Base-by-base conservation (phyloP, 306 rosid species). In the Fragaria ananassa region DNA sequence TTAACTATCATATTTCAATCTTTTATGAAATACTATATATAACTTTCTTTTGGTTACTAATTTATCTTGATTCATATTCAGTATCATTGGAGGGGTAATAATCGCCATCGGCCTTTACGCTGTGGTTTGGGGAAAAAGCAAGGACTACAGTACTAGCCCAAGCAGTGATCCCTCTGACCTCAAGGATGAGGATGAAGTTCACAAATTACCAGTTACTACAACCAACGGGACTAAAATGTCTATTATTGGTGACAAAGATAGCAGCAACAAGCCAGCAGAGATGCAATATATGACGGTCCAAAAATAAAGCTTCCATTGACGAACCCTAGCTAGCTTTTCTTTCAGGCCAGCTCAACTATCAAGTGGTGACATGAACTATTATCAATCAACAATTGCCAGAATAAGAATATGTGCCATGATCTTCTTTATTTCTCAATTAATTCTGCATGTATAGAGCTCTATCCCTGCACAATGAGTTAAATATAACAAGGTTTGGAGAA, bases 111-210 rank as follows among this genome's bases (percentile, higher is more conserved):
- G 97, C 46, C 91, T 89, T 5, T 93, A 93, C 67, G 72, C 82
- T 29, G 97, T 93, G 50, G 91, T 91, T 76, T 93, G 97, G 98
- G 97, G 98, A 14, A 93, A 91, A 85, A 76, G 81, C 72, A 89
- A 91, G 81, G 98, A 91, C 69, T 82, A 84, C 65, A 44, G 84
- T 9, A 71, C 49, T 71, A 61, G 45, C 69, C 47, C 70, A 39
- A 25, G 34, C 44, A 62, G 25, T 73, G 72, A 56, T 21, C 14
- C 64, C 35, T 41, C 81, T 45, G 71, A 81, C 49, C 12, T 37
- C 50, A 71, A 76, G 78, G 46, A 8, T 5, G 79, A 44, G 34
- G 37, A 25, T 73, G 81, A 78, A 65, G 70, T 68, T 53, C 60
- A 65, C 3, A 79, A 72, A 29, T 65, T 73, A 19, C 60, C 78